Evolutionary conservation across 106 monocot species (phyloP), one percentile per base, ranked within the genome.

Genomic region (Dendrobium catenatum): DNA sequence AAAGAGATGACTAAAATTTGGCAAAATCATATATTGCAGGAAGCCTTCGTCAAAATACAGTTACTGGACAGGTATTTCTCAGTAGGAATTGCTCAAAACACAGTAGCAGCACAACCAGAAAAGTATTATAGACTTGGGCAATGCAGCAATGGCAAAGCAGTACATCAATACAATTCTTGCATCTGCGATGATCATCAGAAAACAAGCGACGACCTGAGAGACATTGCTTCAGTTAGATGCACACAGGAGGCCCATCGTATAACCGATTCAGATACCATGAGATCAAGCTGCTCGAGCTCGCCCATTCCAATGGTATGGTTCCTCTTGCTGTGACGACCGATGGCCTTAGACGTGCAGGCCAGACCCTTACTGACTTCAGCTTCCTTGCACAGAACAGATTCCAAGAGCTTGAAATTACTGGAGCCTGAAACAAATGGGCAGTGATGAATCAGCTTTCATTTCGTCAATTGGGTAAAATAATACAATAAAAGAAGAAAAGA

Each of bases 211-310:
- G 96, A 87, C 42, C 85, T 67, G 70, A 94, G 86, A 47, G 96
- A 94, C 61, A 22, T 22, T 29, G 87, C 82, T 61, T 76, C 87
- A 0, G 85, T 82, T 44, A 96, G 85, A 42, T 84, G 83, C 4
- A 83, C 88, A 84, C 94, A 94, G 24, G 96, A 96, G 1, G 92
- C 86, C 96, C 96, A 96, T 2, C 96, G 89, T 73, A 96, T 94
- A 66, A 96, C 83, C 4, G 96, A 94, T 77, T 92, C 96, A 0
- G 90, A 81, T 1, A 89, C 94, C 66, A 86, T 78, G 68, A 94
- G 78, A 49, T 94, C 88, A 41, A 96, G 84, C 83, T 94, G 91
- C 81, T 87, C 86, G 1, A 82, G 73, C 85, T 94, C 92, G 0
- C 94, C 96, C 22, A 89, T 66, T 2, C 94, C 90, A n/a, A 96